Base-by-base conservation (phyloP, 805 yeast species). In the Cyberlindnera suaveolens region DNA sequence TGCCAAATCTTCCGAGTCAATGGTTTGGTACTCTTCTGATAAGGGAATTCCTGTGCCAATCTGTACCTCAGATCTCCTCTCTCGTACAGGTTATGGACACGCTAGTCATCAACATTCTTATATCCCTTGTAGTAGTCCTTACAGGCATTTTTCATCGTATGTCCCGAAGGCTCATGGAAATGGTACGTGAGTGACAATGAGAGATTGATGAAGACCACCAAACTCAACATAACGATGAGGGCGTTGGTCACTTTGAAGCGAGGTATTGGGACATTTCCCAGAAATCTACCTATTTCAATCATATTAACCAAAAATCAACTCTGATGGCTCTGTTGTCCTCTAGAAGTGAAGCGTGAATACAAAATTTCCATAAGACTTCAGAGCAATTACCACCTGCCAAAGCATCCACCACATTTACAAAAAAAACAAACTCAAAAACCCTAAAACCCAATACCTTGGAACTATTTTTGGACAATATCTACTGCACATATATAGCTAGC, bases 1-100 rank as follows among this genome's bases (percentile, higher is more conserved):
- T 72, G 78, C 76, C 77, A 72, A 34, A 72, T 70, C 23, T 64
- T 70, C 3, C 68, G 73, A 42, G 66, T 64, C 10, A 31, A 29
- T 13, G 13, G 18, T 6, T 39, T 40, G 2, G 44, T 32, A 11
- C 44, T 16, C 36, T 42, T 48, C 16, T 40, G 36, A 33, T 50
- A 50, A 5, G 54, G 54, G 46, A 46, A 50, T 1, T 38, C 44
- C 27, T 30, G n/a, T 1, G 52, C 44, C 17, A 50, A 23, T 17
- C 41, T 39, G 18, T 32, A 32, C 13, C 54, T 44, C 11, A 50
- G 35, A 15, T 44, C 47, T 13, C 32, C 35, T n/a, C 19, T 27
- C 20, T 44, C 23, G 37, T 29, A 50, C 9, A 47, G 23, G 13
- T 34, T 27, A 30, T 42, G 44, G 26, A 41, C 30, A 6, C 47